phyloP scores from a whole-genome alignment of 345 rosid genomes.

The Populus ilicifolia region DNA sequence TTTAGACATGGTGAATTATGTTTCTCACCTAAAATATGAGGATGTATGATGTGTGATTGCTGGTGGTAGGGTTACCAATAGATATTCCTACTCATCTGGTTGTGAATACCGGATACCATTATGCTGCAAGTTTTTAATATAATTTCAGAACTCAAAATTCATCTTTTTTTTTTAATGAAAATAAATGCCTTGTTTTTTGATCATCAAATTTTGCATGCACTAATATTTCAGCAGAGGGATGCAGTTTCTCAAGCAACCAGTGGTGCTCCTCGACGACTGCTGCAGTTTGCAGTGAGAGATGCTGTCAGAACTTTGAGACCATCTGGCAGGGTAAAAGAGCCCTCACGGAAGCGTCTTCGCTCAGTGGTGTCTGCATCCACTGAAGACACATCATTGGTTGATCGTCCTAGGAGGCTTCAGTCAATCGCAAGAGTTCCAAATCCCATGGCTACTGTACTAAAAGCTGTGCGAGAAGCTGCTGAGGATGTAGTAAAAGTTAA shows the following conservation, averaged over 20 bases:
- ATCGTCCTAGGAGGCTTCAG: constrained; percentile 50
- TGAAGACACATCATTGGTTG: constrained; percentile 36
- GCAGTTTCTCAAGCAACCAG: constrained; percentile 44
- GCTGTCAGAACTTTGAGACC: constrained; percentile 71
- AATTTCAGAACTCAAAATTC: background rate
- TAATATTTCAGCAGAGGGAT: constrained; percentile 51
- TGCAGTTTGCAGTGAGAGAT: constrained; percentile 95
- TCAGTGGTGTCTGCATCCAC: constrained; percentile 72
- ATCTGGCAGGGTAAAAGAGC: constrained; percentile 42
- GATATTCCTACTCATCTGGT: background rate
- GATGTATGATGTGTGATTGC: background rate
- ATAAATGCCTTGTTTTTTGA: background rate
- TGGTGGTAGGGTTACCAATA: background rate
- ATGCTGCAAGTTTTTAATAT: background rate
- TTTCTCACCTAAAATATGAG: background rate
- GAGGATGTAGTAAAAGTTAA: constrained; percentile 62
- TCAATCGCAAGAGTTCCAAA: constrained; percentile 68
- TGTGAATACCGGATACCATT: background rate
- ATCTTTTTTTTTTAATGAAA: background rate
- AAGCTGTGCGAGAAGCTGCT: constrained; percentile 90
- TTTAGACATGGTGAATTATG: background rate
- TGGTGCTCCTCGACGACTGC: constrained; percentile 79
- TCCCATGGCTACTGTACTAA: constrained; percentile 70
- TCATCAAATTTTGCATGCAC: constrained; percentile 5
- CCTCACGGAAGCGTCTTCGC: constrained; percentile 74